Conservation (phyloP, 768 basidiomycete genomes). For the Paxillus ammoniavirescens region DNA sequence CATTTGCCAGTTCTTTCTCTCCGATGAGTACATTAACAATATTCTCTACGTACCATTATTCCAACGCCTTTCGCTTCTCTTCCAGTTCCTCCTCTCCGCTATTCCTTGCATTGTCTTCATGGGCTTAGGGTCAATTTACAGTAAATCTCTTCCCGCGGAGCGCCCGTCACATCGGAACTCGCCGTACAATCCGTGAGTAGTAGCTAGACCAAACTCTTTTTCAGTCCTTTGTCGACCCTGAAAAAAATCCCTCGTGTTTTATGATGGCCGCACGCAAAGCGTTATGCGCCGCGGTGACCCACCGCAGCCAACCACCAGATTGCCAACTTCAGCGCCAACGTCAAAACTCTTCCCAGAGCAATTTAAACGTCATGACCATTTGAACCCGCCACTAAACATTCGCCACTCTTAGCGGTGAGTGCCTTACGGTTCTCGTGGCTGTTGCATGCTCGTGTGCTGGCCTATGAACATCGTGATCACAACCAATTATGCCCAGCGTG, state of each 20-base stretch:
- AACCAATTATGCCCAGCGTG: too few relatives aligned
- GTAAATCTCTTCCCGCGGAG: slow-evolving; percentile 5
- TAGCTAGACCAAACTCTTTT: not conserved
- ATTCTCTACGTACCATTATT: not conserved
- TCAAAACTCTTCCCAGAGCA: slow-evolving; percentile 3
- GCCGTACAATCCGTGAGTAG: not conserved
- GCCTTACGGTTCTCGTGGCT: not conserved
- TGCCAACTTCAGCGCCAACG: not conserved
- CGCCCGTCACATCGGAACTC: not conserved
- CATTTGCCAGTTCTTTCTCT: too few relatives aligned
- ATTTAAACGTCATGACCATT: not conserved
- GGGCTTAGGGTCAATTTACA: not conserved
- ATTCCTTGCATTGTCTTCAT: not conserved
- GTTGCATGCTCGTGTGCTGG: too few relatives aligned
- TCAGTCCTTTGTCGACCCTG: slow-evolving; percentile 24
- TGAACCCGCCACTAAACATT: not conserved
- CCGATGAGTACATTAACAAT: too few relatives aligned
- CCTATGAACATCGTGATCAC: too few relatives aligned
- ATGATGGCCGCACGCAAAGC: slow-evolving; percentile 4
- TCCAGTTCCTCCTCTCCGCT: not conserved
- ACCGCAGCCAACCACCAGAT: not conserved
- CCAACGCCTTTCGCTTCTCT: not conserved
- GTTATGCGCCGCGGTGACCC: too few relatives aligned
- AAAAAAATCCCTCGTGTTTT: slow-evolving; percentile 17
- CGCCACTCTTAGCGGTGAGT: not conserved